Evolutionary conservation across 2,329 filamentous ascomycete genomes (phyloP), one percentile per base, ranked within the genome.

Genomic region (Ascochyta koolunga): DNA sequence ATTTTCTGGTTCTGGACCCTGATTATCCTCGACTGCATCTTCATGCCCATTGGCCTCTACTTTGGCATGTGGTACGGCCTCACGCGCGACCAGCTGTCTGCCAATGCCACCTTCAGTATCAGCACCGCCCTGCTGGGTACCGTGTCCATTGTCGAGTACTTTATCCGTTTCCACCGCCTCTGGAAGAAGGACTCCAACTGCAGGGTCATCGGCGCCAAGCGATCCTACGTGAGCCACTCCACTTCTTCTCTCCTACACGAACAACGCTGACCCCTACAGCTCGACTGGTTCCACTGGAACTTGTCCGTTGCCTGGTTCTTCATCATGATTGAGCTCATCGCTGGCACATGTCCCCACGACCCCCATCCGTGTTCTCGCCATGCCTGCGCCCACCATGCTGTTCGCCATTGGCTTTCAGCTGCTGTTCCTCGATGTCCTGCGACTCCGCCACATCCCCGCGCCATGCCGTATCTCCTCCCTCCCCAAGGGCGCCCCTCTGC

Each of bases 1-100:
- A 85, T 87, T 56, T 73, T 78, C 32, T 72, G 83, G 57, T 87
- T 87, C 73, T 87, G 84, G 84, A 74, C 75, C 0, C 67, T 87
- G 35, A 84, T 86, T 50, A 66, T 86, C 19, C 64, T 86, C 53
- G 85, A 87, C 71, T 83, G 80, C 44, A 75, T 85, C 54, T 80
- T 76, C 51, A 82, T 85, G 71, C 85, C 85, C 16, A 77, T 87
- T 54, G 79, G 77, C 3, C 76, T 87, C 2, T 87, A 87, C 72
- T 87, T 83, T 75, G 77, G 80, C 42, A 75, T 87, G 32, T 86
- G 82, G 82, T 86, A 86, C 59, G 78, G 77, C 58, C 82, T 83
- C 9, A 73, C 77, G 56, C 56, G 70, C 24, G 70, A 72, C 22
- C 62, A 73, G 50, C 66, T 86, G 27, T 78, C 77, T 0, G 77